phyloP scores from a whole-genome alignment of 495 filamentous ascomycete genomes.

The Podospora bellae-mahoneyi region DNA sequence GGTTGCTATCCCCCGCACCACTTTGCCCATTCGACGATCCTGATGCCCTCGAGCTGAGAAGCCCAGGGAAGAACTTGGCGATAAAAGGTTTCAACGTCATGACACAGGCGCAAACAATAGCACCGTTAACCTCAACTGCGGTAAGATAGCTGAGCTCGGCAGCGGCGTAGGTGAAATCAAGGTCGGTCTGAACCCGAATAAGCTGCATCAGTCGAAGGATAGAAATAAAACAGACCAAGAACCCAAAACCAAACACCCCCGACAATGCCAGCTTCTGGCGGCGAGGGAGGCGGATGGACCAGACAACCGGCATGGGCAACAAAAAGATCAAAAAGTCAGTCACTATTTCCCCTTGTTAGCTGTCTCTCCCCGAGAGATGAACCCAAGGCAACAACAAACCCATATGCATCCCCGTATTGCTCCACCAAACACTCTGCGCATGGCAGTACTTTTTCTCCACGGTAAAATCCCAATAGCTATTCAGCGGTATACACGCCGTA shows the following conservation, averaged over 20 bases:
- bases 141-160: constrained; percentile 43
- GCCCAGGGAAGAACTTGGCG: constrained; percentile 32
- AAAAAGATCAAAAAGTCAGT: constrained; percentile 39
- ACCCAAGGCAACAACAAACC: constrained; percentile 11
- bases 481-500: constrained; percentile 30
- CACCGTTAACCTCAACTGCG: constrained; percentile 42
- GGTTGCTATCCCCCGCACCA: background rate
- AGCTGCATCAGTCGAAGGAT: constrained; percentile 33
- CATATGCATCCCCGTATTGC: constrained; percentile 36
- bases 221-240: constrained; percentile 36
- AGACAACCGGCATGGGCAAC: constrained; percentile 38
- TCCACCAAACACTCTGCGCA: constrained; percentile 32
- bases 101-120: constrained; percentile 42
- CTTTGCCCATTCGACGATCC: background rate
- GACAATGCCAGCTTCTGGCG: constrained; percentile 37
- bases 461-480: constrained; percentile 33
- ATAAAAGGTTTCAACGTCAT: constrained; percentile 36
- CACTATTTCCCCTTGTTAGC: constrained; percentile 9
- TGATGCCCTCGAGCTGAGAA: constrained; percentile 25
- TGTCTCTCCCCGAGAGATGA: background rate
- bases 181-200: constrained; percentile 22
- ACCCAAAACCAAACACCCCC: constrained; percentile 35
- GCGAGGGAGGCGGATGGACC: constrained; percentile 34
- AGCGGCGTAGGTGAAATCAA: constrained; percentile 31
- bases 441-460: constrained; percentile 28